These are phyloP conservation scores for Solanum hybrid DNA, from an alignment of 305 asterid species.

Conservation along the genomic window DNA sequence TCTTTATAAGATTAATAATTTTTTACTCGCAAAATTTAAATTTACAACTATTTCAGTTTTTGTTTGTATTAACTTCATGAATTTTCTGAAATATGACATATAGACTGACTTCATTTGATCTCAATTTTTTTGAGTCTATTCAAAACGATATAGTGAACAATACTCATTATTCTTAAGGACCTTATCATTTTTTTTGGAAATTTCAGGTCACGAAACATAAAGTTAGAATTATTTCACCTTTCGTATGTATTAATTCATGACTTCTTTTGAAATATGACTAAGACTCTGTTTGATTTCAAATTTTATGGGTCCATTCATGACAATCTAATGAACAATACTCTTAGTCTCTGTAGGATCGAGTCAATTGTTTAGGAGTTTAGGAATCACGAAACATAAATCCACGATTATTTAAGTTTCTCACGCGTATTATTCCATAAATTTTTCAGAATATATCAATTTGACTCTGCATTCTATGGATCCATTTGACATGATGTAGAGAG, in stretches of 20 bases:
- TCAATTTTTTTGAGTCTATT: neutral
- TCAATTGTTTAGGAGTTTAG: neutral
- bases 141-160: neutral
- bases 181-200: neutral
- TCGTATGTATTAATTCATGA: neutral
- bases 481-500: neutral
- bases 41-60: too few species aligned
- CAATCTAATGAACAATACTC: too few species aligned
- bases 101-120: too few species aligned
- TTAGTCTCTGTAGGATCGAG: neutral
- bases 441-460: neutral
- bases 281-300: too few species aligned
- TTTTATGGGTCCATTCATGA: too few species aligned
- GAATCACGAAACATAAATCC: neutral
- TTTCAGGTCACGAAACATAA: neutral
- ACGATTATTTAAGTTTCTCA: too few species aligned
- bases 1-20: too few species aligned
- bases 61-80: too few species aligned
- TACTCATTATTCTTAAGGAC: neutral
- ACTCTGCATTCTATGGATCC: neutral
- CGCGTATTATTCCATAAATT: neutral
- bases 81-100: too few species aligned
- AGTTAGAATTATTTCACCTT: neutral
- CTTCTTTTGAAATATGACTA: too few species aligned
- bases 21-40: too few species aligned